phyloP scores from a whole-genome alignment of 331 rosid genomes.

The Quercus lobata region DNA sequence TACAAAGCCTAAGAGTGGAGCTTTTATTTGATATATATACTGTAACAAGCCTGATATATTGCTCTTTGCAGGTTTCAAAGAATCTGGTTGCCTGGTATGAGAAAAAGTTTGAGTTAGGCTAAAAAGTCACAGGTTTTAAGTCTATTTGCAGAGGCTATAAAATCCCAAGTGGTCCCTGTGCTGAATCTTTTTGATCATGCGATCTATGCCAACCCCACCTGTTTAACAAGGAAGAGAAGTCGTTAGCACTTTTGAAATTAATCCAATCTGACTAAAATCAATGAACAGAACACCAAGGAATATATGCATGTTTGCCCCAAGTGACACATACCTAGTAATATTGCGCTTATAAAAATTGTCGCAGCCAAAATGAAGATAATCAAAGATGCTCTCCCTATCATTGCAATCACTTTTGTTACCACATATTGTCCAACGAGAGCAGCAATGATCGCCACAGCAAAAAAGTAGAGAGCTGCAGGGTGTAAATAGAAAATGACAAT shows the following conservation, averaged over 20 bases:
- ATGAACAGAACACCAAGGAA: not conserved
- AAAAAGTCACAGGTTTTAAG: not conserved
- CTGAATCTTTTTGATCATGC: constrained; percentile 50
- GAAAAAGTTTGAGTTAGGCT: not conserved
- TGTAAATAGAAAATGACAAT: not conserved
- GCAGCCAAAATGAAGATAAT: constrained; percentile 82
- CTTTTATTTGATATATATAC: too few relatives aligned
- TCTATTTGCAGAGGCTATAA: constrained; percentile 51
- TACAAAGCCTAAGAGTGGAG: too few relatives aligned
- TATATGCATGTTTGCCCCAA: not conserved
- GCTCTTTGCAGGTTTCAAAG: too few relatives aligned
- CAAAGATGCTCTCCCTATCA: constrained; percentile 83
- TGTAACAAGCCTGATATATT: too few relatives aligned
- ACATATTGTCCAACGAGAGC: constrained; percentile 74
- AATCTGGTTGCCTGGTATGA: too few relatives aligned
- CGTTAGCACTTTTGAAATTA: too few relatives aligned
- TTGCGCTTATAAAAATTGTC: constrained; percentile 68
- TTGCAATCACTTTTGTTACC: constrained; percentile 55
- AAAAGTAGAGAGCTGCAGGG: constrained; percentile 61
- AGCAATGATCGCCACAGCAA: constrained; percentile 62
- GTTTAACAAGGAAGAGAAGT: not conserved
- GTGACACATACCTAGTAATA: constrained; percentile 55
- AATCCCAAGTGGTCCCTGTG: constrained; percentile 76
- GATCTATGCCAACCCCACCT: constrained; percentile 87
- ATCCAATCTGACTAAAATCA: constrained; percentile 4